phyloP scores from a whole-genome alignment of 2,329 filamentous ascomycete species.

The Beauveria varroae region DNA sequence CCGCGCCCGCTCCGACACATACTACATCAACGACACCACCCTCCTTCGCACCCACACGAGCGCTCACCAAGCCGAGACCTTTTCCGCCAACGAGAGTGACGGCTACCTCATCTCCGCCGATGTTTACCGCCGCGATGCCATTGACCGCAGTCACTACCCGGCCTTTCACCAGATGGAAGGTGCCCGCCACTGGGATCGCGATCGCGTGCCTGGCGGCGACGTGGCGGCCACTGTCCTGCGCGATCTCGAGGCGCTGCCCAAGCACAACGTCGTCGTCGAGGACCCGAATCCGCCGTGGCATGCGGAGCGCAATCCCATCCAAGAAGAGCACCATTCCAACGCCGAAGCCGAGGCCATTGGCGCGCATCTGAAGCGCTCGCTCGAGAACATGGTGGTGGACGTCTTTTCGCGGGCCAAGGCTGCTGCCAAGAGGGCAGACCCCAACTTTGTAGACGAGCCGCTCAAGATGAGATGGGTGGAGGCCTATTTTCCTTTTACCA shows the following conservation, averaged over 20 bases:
- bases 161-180: constrained; percentile 99
- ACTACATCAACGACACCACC: constrained; percentile 81
- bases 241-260: constrained; percentile 65
- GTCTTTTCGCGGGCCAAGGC: constrained; percentile 74
- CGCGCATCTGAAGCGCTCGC: constrained; percentile 76
- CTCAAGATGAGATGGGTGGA: constrained; percentile 89
- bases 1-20: constrained; percentile 81
- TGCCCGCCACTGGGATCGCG: constrained; percentile 78
- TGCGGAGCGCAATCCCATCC: constrained; percentile 73
- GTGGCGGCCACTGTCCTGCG: constrained; percentile 58
- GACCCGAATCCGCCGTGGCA: constrained; percentile 77
- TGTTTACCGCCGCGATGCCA: constrained; percentile 89
- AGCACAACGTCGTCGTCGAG: constrained; percentile 68
- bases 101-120: constrained; percentile 91
- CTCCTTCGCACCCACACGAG: constrained; percentile 90
- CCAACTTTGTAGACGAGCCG: constrained; percentile 54
- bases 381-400: constrained; percentile 84
- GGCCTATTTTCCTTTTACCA: constrained; percentile 96
- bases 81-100: constrained; percentile 61
- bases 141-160: constrained; percentile 92
- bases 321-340: constrained; percentile 59
- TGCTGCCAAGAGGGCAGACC: constrained; percentile 49
- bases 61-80: constrained; percentile 80
- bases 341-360: constrained; percentile 78
- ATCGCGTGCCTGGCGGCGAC: constrained; percentile 47